Evolutionary conservation across 257 asterid genomes (phyloP), one percentile per base, ranked within the genome.

Genomic region (Scutellaria galericulata): DNA sequence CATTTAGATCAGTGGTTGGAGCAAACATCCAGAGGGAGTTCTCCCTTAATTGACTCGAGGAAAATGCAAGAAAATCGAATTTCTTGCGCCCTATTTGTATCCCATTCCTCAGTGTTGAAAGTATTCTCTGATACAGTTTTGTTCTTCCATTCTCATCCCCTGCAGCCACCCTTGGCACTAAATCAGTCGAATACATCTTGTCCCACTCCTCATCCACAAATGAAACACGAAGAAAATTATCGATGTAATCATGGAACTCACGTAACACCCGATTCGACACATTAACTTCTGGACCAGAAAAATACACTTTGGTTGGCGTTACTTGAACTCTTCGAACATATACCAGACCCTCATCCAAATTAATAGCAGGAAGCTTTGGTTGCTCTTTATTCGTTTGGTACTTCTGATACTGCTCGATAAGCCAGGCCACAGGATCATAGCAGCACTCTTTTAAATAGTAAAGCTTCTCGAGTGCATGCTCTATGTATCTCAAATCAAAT

Each of bases 21-120:
- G 98, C 91, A 85, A 94, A 91, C 98, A 94, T 94, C 98, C 98
- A 94, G 12, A 80, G 80, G 15, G 97, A 89, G 72, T 89, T 89
- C 2, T 94, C 98, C 54, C 93, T 79, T 77, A 94, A 70, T 78
- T 94, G 97, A 77, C 98, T 94, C 1, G 97, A 89, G 13, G 97
- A 94, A 76, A 91, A 94, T 5, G 99, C 97, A 54, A 94, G 96
- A 83, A 94, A 94, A 2, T 94, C 93, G 22, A 91, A 91, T 60
- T 57, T 86, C 78, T 86, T 86, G 63, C 86, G 58, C 20, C 99
- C 99, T 74, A 94, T 94, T 51, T 13, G 65, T 18, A 94, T 83
- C 22, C 99, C 99, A 4, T 82, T 78, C 79, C 72, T 74, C 8
- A 94, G 83, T 1, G 82, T 87, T n/a, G 86, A 81, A 66, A 89